Base-by-base conservation (phyloP, 306 rosid species). In the Datisca glomerata region DNA sequence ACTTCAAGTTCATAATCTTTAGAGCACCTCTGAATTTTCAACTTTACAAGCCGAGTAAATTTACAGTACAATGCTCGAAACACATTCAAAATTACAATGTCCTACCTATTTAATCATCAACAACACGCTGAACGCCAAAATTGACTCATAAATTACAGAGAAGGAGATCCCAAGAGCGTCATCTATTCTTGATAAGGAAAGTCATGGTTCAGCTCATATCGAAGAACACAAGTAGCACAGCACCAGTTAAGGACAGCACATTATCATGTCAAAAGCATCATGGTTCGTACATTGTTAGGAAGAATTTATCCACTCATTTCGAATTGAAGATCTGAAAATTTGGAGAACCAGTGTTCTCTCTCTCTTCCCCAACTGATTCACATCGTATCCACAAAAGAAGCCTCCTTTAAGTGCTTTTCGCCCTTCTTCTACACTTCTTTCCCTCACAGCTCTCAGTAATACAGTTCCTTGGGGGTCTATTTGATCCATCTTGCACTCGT, bases 321-420 rank as follows among this genome's bases (percentile, higher is more conserved):
- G 84, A 51, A 69, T 44, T 5, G 85, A 70, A 21, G 96, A 75
- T 35, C 65, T 54, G 52, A 78, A 86, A 55, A 86, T 71, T 56
- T 62, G 72, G 21, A 59, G 71, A 44, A 86, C 92, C 70, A 86
- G 56, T 14, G 47, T 43, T 50, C 46, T 76, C 62, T 79, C 81
- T 47, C 62, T 81, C 65, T 54, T 71, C 12, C 79, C 63, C 22
- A 78, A 41, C 58, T 75, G 75, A 49, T 53, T 72, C 21, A 27
- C 57, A 8, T 77, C 74, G 25, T 63, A 64, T 34, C 76, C 70
- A 18, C 55, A 55, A 24, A 60, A 62, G 43, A 49, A 76, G 9
- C 87, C 87, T 36, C 64, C 62, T 37, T 79, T 64, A 41, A 71
- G 74, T 40, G 74, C 62, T 47, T 62, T 72, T 66, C 80, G 45